Evolutionary conservation across 139 green algal species (phyloP).

Genomic region (Chlamydomonas eustigma): DNA sequence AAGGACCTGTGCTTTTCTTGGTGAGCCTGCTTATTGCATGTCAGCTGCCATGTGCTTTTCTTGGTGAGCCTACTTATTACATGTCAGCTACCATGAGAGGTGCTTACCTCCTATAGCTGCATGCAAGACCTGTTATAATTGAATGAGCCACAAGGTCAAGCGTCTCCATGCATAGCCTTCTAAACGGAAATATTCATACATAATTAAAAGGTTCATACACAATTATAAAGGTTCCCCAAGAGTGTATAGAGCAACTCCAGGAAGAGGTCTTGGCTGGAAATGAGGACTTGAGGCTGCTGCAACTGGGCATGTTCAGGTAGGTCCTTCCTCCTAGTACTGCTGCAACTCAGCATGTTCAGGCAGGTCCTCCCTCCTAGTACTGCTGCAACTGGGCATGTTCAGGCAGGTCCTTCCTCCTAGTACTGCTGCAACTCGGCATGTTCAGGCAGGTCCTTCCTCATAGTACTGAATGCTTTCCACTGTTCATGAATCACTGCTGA

Average conservation of each 20-base stretch:
- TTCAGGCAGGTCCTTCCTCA: background rate
- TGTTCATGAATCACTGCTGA: no score
- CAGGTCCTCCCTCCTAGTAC: background rate
- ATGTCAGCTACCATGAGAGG: conserved; percentile 65
- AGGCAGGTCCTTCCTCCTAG: background rate
- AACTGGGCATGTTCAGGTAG: conserved; percentile 57
- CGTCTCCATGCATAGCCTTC: no score
- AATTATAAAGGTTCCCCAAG: conserved; percentile 16
- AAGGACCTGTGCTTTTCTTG: conserved; percentile 71
- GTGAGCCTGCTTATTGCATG: no score
- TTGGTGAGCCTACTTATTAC: no score
- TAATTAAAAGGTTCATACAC: no score
- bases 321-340: background rate
- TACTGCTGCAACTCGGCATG: conserved; percentile 1
- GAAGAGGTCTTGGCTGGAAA: conserved; percentile 16
- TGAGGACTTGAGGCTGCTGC: conserved; percentile 37
- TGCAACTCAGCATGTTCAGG: conserved; percentile 16
- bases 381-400: background rate
- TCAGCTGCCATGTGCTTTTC: conserved; percentile 74
- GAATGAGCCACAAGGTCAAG: no score
- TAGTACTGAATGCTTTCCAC: no score
- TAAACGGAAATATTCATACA: no score
- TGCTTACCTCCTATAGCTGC: no score
- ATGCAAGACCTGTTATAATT: no score
- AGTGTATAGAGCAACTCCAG: background rate